A percentile compares a stretch with the other conserved stretches of the same genome.
phyloP scores from a whole-genome alignment of 768 basidiomycete species.

The Clavulina sp. region DNA sequence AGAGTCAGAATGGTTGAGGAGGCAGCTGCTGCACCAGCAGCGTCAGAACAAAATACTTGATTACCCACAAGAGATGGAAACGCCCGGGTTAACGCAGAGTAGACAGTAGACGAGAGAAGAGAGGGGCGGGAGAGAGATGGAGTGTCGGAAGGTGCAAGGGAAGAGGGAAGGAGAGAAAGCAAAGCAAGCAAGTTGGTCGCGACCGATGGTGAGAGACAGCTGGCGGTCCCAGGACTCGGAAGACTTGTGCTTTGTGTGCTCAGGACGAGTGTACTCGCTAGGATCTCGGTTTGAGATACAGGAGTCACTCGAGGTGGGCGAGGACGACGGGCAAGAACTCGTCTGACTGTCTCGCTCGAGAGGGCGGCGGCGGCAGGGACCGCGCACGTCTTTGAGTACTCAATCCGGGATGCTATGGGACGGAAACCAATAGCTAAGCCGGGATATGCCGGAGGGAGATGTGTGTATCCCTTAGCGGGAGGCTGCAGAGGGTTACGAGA shows the following conservation, averaged over 20 bases:
- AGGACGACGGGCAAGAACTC: neutral
- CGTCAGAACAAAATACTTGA: neutral
- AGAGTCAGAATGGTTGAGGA: neutral
- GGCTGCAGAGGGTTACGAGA: too few relatives aligned
- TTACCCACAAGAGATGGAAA: neutral
- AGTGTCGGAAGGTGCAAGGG: neutral
- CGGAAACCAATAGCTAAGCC: too few relatives aligned
- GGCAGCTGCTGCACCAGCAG: neutral
- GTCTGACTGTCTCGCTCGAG: too few relatives aligned
- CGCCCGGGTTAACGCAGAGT: neutral
- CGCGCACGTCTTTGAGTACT: too few relatives aligned
- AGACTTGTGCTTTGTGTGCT: neutral
- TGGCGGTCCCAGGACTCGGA: too few relatives aligned
- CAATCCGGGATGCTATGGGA: too few relatives aligned
- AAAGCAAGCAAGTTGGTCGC: neutral
- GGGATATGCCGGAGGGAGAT: too few relatives aligned
- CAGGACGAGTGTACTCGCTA: too few relatives aligned
- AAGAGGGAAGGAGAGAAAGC: neutral
- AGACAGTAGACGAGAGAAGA: neutral
- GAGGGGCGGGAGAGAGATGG: neutral
- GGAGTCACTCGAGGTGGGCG: neutral
- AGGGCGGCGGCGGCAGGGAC: too few relatives aligned
- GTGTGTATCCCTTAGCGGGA: too few relatives aligned
- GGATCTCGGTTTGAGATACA: neutral
- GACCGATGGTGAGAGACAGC: neutral